Base-by-base conservation (phyloP, 177 flowering plant species). In the Telopea speciosissima region DNA sequence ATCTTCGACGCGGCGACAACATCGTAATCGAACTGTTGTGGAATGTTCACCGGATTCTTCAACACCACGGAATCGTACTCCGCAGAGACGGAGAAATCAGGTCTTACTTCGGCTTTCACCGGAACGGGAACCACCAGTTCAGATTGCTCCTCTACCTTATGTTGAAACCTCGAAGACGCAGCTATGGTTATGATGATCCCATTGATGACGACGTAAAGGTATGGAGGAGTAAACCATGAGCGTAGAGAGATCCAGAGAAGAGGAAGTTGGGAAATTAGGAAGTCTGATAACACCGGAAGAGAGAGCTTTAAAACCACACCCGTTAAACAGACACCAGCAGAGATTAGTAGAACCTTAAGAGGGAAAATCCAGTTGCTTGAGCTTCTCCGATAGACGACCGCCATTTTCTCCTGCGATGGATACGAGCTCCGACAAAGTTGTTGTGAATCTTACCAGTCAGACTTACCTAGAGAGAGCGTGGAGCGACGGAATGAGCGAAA, bases 111-210 rank as follows among this genome's bases (percentile, higher is more conserved):
- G 19, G 58, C 61, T 19, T 58, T 58, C 24, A 58, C 23, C 23
- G 61, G 61, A 24, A 19, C 40, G 9, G 40, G 40, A 36, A 36
- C 61, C 24, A n/a, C 61, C 61, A 19, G 22, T 24, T 58, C 61
- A 8, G 61, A 24, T 2, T 58, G 61, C 61, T 58, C 61, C 10
- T 58, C 61, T 5, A 19, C 61, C 61, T n/a, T 58, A 1, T 72
- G 67, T 23, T 84, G 87, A 70, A 85, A 79, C 82, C 83, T 86
- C 23, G 91, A 85, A n/a, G 90, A 83, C 8, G 93, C 93, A 42
- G 85, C 85, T 67, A 89, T 85, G 73, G 85, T 77, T 83, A 87
- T 74, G 81, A 89, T 89, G 76, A 89, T 89, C 54, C 78, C 70
- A 76, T 89, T 87, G 78, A 89, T 76, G 56, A 89, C 66, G 16